Evolutionary conservation across 441 rosid species (phyloP).

Genomic region (Erodium trifolium): DNA sequence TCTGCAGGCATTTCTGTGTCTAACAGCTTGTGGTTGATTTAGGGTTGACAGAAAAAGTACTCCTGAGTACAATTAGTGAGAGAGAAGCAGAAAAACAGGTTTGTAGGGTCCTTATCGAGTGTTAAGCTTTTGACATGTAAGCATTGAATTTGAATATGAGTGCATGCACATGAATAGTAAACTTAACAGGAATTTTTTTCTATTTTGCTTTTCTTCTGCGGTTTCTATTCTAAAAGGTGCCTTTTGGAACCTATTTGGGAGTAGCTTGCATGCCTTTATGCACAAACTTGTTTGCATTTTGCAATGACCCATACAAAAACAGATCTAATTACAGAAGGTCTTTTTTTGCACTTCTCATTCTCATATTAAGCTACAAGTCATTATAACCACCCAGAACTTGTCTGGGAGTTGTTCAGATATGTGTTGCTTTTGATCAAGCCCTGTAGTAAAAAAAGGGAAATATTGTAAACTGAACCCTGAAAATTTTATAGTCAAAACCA

Average conservation of each 20-base stretch:
- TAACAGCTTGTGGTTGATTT: conserved; percentile 20
- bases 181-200: not conserved
- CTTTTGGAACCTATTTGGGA: not conserved
- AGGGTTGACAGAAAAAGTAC: conserved; percentile 80
- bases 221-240: not conserved
- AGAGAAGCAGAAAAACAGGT: conserved; percentile 84
- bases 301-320: not conserved
- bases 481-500: not conserved
- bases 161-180: conserved; percentile 1
- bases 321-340: not conserved
- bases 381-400: not conserved
- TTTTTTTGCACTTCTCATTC: not conserved
- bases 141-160: not conserved
- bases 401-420: not conserved
- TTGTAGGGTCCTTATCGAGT: conserved; percentile 16
- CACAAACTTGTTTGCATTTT: not conserved
- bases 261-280: not conserved
- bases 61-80: conserved; percentile 56
- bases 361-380: not conserved
- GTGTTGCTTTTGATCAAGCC: not conserved
- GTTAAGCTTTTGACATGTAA: not conserved
- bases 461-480: not conserved
- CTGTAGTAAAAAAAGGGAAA: not conserved
- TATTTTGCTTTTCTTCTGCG: not conserved
- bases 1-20: conserved; percentile 3